phyloP scores from a whole-genome alignment of 495 filamentous ascomycete species.

The Hyaloscypha bicolor region DNA sequence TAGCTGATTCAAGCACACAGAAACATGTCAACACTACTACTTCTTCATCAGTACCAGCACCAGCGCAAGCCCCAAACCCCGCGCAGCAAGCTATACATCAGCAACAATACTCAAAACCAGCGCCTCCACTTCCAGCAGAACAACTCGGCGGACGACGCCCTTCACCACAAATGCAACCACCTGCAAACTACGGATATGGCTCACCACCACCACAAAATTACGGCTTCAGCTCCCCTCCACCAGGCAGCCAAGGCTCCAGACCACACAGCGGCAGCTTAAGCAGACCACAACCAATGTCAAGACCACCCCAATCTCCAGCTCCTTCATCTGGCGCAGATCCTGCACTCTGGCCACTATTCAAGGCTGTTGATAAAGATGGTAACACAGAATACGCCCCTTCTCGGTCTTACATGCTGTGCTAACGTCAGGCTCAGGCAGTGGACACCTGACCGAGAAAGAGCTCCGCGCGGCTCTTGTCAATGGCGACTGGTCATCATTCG shows the following conservation, averaged over 20 bases:
- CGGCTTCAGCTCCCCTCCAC: slow-evolving; percentile 41
- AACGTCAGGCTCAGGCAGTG: slow-evolving; percentile 54
- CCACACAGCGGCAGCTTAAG: neutral
- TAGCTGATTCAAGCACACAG: slow-evolving; percentile 5
- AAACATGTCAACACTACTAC: slow-evolving; percentile 23
- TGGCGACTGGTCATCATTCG: slow-evolving; percentile 92
- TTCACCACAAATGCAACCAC: slow-evolving; percentile 32
- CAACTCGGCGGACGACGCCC: slow-evolving; percentile 21
- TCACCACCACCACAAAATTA: slow-evolving; percentile 27
- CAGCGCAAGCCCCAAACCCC: slow-evolving; percentile 12
- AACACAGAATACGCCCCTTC: neutral
- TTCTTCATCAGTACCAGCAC: slow-evolving; percentile 2
- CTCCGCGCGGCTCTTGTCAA: slow-evolving; percentile 93
- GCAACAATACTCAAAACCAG: slow-evolving; percentile 38
- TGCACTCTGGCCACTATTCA: slow-evolving; percentile 81
- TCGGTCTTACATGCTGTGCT: slow-evolving; percentile 7
- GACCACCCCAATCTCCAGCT: slow-evolving; percentile 54
- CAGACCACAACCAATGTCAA: slow-evolving; percentile 26
- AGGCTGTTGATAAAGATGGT: slow-evolving; percentile 86
- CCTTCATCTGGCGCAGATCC: slow-evolving; percentile 69
- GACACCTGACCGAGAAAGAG: slow-evolving; percentile 83
- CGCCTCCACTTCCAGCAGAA: slow-evolving; percentile 32
- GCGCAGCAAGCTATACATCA: slow-evolving; percentile 36
- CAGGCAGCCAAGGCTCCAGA: slow-evolving; percentile 42
- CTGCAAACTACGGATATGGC: slow-evolving; percentile 29